These are phyloP conservation scores for Rhododendron vialii DNA, from an alignment of 148 eudicot genomes.

Conservation along the genomic window DNA sequence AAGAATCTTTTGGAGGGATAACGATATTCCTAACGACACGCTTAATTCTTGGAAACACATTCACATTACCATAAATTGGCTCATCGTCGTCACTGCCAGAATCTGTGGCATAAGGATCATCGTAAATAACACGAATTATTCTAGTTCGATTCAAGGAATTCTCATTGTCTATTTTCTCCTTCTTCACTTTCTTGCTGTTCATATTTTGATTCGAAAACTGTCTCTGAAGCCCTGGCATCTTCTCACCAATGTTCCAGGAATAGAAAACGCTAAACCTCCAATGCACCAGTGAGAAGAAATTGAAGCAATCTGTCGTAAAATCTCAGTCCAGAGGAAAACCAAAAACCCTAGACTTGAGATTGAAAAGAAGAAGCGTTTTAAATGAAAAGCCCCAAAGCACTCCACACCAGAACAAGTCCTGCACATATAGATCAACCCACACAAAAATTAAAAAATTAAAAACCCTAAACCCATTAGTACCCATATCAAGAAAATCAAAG, in stretches of 20 bases:
- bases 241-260: not conserved
- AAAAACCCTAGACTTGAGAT: slow-evolving; percentile 5
- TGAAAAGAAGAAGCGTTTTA: slow-evolving; percentile 12
- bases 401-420: slow-evolving; percentile 23
- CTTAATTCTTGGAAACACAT: slow-evolving; percentile 2
- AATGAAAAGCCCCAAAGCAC: slow-evolving; percentile 19
- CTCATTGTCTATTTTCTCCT: slow-evolving; percentile 2
- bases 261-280: not conserved
- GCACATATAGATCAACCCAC: slow-evolving; percentile 11
- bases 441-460: not conserved
- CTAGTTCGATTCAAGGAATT: not conserved
- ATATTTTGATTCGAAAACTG: not conserved
- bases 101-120: slow-evolving; percentile 24
- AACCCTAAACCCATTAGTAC: slow-evolving; percentile 1
- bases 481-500: not conserved
- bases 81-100: slow-evolving; percentile 11
- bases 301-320: not conserved
- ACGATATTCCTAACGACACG: slow-evolving; percentile 13
- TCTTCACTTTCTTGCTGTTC: slow-evolving; percentile 3
- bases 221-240: slow-evolving; percentile 21
- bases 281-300: not conserved
- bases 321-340: not conserved
- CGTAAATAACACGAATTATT: slow-evolving; percentile 13
- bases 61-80: not conserved
- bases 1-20: not conserved